phyloP scores from a whole-genome alignment of 441 rosid genomes.

The Daphne laureola region DNA sequence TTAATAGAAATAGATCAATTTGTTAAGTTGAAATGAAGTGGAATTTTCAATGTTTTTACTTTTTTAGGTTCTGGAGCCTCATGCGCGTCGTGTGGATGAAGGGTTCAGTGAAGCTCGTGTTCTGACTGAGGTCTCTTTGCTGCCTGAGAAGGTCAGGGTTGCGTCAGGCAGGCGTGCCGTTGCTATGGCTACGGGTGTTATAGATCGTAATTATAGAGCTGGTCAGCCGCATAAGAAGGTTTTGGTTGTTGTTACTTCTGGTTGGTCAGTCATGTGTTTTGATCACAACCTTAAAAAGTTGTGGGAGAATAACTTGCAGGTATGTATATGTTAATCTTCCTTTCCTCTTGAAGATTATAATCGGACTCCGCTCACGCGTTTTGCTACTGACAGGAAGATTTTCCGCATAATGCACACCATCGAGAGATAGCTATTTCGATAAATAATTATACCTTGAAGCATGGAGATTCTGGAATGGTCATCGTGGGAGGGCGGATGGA shows the following conservation, averaged over 20 bases:
- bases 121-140: constrained; percentile 47
- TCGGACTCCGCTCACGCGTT: too few species aligned
- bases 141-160: constrained; percentile 87
- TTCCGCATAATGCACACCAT: constrained; percentile 89
- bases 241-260: constrained; percentile 91
- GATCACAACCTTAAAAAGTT: constrained; percentile 93
- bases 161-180: constrained; percentile 85
- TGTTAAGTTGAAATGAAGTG: too few species aligned
- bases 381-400: constrained; percentile 54
- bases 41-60: too few species aligned
- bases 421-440: constrained; percentile 83
- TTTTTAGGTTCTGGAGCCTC: constrained; percentile 80
- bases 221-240: constrained; percentile 90
- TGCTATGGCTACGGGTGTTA: constrained; percentile 91
- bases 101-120: constrained; percentile 87
- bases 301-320: constrained; percentile 95
- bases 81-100: constrained; percentile 74
- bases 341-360: not conserved
- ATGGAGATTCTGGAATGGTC: constrained; percentile 80
- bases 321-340: constrained; percentile 10
- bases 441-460: constrained; percentile 88
- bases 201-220: constrained; percentile 52
- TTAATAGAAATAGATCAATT: not conserved
- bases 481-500: constrained; percentile 98
- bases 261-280: constrained; percentile 92